Conservation (phyloP, 2,329 filamentous ascomycete genomes). For the Herpotrichia juniperi region DNA sequence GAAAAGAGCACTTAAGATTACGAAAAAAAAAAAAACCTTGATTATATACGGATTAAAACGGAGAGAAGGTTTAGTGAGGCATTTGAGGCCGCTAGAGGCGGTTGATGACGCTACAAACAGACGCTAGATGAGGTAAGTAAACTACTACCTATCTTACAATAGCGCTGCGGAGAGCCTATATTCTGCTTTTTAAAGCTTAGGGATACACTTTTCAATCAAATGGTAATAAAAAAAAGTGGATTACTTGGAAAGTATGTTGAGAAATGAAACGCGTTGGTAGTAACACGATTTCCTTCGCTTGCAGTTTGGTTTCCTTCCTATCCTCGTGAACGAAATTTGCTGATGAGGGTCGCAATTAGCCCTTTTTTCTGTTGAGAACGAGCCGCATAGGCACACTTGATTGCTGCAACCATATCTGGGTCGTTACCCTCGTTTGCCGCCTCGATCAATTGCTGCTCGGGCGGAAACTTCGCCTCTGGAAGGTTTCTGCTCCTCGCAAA, state of each 20-base stretch:
- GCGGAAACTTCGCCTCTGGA: slow-evolving; percentile 3
- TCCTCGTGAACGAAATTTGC: background rate
- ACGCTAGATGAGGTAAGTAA: background rate
- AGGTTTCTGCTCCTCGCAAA: slow-evolving; percentile 4
- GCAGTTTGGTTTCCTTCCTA: no score
- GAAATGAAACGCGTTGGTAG: background rate
- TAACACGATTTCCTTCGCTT: no score
- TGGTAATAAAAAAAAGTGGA: background rate
- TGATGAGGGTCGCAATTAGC: background rate
- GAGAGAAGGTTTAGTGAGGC: no score
- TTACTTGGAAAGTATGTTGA: background rate
- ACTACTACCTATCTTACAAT: no score
- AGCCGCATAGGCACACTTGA: background rate
- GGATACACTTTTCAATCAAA: background rate
- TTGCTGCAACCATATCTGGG: background rate
- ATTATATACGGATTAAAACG: no score
- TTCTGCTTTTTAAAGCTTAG: background rate
- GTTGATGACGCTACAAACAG: background rate
- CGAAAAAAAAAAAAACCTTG: no score
- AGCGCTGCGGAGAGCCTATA: no score
- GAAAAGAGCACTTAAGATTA: no score
- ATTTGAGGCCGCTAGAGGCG: no score
- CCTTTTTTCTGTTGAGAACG: background rate
- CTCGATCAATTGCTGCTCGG: slow-evolving; percentile 6
- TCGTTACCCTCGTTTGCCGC: slow-evolving; percentile 2